Conservation (phyloP, 768 basidiomycete species). For the Macrolepiota fuliginosa region DNA sequence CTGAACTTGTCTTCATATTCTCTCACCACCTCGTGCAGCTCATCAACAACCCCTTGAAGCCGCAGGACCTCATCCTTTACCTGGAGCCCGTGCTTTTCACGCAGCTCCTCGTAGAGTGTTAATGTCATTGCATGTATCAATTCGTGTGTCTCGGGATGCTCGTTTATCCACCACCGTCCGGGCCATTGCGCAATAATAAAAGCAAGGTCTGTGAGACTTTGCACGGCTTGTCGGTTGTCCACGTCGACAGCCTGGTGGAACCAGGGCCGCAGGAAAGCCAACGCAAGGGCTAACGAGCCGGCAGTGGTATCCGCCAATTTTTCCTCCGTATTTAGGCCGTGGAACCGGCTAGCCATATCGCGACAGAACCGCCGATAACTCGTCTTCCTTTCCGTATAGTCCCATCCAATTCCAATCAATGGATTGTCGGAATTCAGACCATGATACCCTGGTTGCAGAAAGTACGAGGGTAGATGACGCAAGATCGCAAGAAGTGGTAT, state of each 20-base stretch:
- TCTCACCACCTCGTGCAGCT: slow-evolving; percentile 32
- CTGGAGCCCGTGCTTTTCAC: slow-evolving; percentile 36
- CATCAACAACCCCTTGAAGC: slow-evolving; percentile 48
- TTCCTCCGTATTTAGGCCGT: slow-evolving; percentile 49
- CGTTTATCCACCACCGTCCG: slow-evolving; percentile 63
- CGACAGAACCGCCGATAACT: slow-evolving; percentile 72
- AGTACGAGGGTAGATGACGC: slow-evolving; percentile 71
- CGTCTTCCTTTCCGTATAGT: slow-evolving; percentile 54
- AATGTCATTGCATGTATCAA: slow-evolving; percentile 57
- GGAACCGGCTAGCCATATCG: slow-evolving; percentile 62
- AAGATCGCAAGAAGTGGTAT: slow-evolving; percentile 65
- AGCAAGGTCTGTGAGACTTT: slow-evolving; percentile 38
- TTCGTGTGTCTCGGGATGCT: slow-evolving; percentile 60
- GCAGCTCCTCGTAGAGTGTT: slow-evolving; percentile 65
- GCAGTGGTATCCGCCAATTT: slow-evolving; percentile 65
- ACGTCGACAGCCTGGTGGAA: slow-evolving; percentile 49
- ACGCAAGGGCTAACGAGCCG: slow-evolving; percentile 64
- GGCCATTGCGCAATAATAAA: slow-evolving; percentile 63
- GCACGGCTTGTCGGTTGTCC: slow-evolving; percentile 33
- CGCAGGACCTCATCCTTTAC: slow-evolving; percentile 41
- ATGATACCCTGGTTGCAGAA: slow-evolving; percentile 35
- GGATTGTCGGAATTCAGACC: slow-evolving; percentile 25
- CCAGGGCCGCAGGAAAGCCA: slow-evolving; percentile 69
- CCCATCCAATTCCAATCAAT: slow-evolving; percentile 43
- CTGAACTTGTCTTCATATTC: slow-evolving; percentile 6